Base-by-base conservation (phyloP, 2,329 filamentous ascomycete genomes). In the Emydomyces testavorans region DNA sequence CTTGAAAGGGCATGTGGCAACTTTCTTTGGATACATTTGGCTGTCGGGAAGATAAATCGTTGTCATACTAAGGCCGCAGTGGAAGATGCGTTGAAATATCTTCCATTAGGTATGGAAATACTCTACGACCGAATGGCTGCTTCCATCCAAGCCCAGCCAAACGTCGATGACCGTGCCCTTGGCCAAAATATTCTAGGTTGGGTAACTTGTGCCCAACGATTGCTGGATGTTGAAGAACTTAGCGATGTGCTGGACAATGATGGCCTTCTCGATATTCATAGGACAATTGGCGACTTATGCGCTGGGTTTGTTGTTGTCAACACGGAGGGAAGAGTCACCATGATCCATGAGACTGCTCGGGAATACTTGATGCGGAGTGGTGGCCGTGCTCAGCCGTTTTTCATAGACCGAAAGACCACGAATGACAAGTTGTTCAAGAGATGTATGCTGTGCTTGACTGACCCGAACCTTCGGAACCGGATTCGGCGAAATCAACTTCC, bases 91-190 rank as follows among this genome's bases (percentile, higher is more conserved):
- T 40, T 61, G 1, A 26, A 54, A 5, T 35, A 57, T 8, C 39
- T 62, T 5, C 61, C 61, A 2, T 24, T 20, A 20, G 58, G 54
- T 11, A 58, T 63, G 57, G 53, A 53, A 26, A 38, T 47, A 13
- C 40, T 62, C 28, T 63, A 63, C 47, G 13, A 53, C 24, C 54
- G 56, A 6, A 63, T 62, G 58, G 56, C 55, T 15, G 37, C 29
- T 29, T 29, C 49, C 1, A 29, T 11, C 26, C 6, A 6, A 6
- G 26, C 26, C 11, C 26, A 29, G 47, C 58, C 18, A 47, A 47
- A 16, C 34, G 43, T n/a, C 6, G 13, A n/a, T 6, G n/a, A 36
- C 48, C 18, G n/a, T n/a, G n/a, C n/a, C 15, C 20, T 56, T 32
- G 56, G 50, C 16, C 51, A 47, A 40, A 42, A 18, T 10, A 52